These are phyloP conservation scores for Sporisorium graminicola DNA, from an alignment of 1,284 basidiomycete genomes.

Conservation along the genomic window DNA sequence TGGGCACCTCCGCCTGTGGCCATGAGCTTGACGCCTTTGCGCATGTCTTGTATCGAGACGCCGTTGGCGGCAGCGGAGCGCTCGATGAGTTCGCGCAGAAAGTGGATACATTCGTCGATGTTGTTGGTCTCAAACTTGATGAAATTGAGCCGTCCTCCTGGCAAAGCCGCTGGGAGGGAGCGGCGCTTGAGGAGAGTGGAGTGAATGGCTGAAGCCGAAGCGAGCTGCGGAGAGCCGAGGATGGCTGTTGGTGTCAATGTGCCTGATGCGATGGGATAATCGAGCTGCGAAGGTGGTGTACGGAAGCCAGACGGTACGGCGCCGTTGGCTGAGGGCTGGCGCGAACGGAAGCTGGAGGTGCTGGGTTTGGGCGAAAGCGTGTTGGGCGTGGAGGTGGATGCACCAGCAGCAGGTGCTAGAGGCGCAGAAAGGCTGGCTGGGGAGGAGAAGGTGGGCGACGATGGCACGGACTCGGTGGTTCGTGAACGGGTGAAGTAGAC, in stretches of 20 bases:
- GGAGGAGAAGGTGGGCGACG: slow-evolving; percentile 20
- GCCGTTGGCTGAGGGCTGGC: slow-evolving; percentile 37
- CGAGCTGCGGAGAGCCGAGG: slow-evolving; percentile 32
- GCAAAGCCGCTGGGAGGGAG: slow-evolving; percentile 62
- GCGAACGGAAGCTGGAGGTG: slow-evolving; percentile 41
- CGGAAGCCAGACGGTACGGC: slow-evolving; percentile 23
- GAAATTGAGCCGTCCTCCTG: slow-evolving; percentile 97
- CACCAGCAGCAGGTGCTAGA: slow-evolving; percentile 8
- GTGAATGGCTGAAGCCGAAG: slow-evolving; percentile 52
- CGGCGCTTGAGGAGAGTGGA: slow-evolving; percentile 60
- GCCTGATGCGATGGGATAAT: slow-evolving; percentile 49
- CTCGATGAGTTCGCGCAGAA: slow-evolving; percentile 88
- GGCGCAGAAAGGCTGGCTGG: slow-evolving; percentile 14
- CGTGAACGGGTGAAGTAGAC: slow-evolving; percentile 85
- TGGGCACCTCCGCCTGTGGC: slow-evolving; percentile 98
- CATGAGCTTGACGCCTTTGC: slow-evolving; percentile 92
- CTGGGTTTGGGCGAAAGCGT: slow-evolving; percentile 36
- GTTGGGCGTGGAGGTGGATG: slow-evolving; percentile 25
- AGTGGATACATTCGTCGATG: slow-evolving; percentile 83
- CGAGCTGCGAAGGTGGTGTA: slow-evolving; percentile 49
- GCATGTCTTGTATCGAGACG: slow-evolving; percentile 91
- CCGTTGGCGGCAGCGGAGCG: slow-evolving; percentile 88
- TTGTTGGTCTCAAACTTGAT: slow-evolving; percentile 95
- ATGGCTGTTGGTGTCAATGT: slow-evolving; percentile 63
- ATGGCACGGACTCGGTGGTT: slow-evolving; percentile 26